Base-by-base conservation (phyloP, 352 stramenopile species). In the Hyaloperonospora arabidopsidis region DNA sequence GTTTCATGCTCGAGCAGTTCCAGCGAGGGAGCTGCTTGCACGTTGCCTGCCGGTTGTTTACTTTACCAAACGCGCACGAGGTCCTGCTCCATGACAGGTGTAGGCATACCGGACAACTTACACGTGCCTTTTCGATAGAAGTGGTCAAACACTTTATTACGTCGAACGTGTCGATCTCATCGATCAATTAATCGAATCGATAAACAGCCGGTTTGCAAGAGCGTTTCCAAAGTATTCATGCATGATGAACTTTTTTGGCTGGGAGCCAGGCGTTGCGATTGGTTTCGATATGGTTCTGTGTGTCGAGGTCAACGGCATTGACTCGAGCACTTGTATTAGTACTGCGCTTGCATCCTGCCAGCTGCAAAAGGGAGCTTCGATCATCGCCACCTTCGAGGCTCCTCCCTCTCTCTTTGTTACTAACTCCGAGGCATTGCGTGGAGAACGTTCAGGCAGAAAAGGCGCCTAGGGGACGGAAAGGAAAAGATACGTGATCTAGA, bases 191-290 rank as follows among this genome's bases (percentile, higher is more conserved):
- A 57, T 48, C 41, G 23, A 36, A 41, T 29, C 2, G 3, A 7
- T n/a, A 58, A 63, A 63, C 59, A 67, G 48, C 54, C 63, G 59
- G 28, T 8, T 25, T 5, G 28, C 28, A 11, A 64, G 59, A 55
- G 25, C 25, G 25, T 32, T 32, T 4, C 25, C 25, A 32, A 8
- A 4, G 25, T 8, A 32, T 32, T n/a, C 25, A 32, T 8, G 25
- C 25, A 8, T 8, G 4, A 8, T 29, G 28, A 54, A n/a, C 50
- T 52, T 60, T 49, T 56, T 54, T 44, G 22, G 38, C 11, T 7
- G 18, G 49, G 25, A 49, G 25, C 45, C 10, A 48, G 38, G 35
- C 15, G 13, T 22, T 35, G 46, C 29, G 8, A 28, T n/a, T 32
- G 25, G 4, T 8, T 32, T 32, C 25, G 8, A 8, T 32, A 39